These are phyloP conservation scores for Asterochloris erici DNA, from an alignment of 139 green algal species.

Conservation along the genomic window DNA sequence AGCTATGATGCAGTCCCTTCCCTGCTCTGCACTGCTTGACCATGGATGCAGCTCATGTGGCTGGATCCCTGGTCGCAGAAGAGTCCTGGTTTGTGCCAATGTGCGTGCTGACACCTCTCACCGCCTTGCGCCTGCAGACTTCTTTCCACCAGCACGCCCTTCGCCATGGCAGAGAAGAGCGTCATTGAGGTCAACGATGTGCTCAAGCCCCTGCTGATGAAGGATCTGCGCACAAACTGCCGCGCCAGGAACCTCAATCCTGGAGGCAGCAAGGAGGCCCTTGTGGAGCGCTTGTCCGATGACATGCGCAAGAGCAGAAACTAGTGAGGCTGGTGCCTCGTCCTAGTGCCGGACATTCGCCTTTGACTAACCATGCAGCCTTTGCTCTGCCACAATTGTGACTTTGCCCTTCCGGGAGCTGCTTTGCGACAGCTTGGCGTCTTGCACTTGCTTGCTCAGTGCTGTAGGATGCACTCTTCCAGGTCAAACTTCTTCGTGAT, in stretches of 20 bases:
- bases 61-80: not conserved
- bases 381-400: no score
- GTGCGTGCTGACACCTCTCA: not conserved
- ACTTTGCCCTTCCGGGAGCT: not conserved
- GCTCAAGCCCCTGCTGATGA: constrained; percentile 47
- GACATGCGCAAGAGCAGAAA: constrained; percentile 62
- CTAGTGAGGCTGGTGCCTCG: constrained; percentile 35
- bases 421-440: no score
- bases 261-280: constrained; percentile 57
- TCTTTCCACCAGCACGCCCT: no score
- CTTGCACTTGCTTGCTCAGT: no score
- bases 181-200: constrained; percentile 25
- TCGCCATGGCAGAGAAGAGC: constrained; percentile 1
- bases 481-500: no score
- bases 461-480: no score
- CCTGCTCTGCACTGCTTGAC: no score
- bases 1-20: no score
- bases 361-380: not conserved
- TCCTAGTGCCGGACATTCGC: not conserved
- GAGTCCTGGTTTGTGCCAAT: not conserved
- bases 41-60: no score
- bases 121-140: not conserved
- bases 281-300: constrained; percentile 60
- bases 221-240: constrained; percentile 67
- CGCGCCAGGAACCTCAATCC: constrained; percentile 57